These are phyloP conservation scores for Dalbergia oliveri DNA, from an alignment of 306 rosid genomes.

Conservation along the genomic window DNA sequence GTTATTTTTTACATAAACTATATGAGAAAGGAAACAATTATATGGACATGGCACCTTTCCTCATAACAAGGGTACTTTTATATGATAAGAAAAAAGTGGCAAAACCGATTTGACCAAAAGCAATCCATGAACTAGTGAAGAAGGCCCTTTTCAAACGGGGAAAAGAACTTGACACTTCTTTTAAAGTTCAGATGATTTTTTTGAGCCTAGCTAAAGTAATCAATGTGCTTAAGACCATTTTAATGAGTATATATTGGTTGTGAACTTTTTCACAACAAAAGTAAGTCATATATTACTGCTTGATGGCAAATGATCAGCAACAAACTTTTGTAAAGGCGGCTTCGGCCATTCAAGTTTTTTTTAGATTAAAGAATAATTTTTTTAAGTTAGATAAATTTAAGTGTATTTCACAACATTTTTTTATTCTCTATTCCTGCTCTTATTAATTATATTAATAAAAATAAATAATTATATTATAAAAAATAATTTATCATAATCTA, in stretches of 20 bases:
- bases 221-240: slow-evolving; percentile 4
- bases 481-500: too few relatives aligned
- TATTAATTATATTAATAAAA: too few relatives aligned
- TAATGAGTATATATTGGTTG: not conserved
- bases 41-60: slow-evolving; percentile 19
- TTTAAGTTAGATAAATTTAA: too few relatives aligned
- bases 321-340: not conserved
- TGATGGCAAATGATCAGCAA: not conserved
- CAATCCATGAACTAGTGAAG: not conserved
- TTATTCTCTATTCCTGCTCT: too few relatives aligned
- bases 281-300: not conserved
- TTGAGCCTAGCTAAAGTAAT: slow-evolving; percentile 46
- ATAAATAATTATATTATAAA: too few relatives aligned
- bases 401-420: too few relatives aligned
- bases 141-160: slow-evolving; percentile 1
- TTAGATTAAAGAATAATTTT: too few relatives aligned
- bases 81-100: slow-evolving; percentile 8
- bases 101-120: slow-evolving; percentile 30
- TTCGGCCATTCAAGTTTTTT: not conserved
- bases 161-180: slow-evolving; percentile 23
- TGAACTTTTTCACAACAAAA: slow-evolving; percentile 15
- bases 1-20: not conserved
- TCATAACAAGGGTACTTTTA: slow-evolving; percentile 22
- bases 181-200: slow-evolving; percentile 16
- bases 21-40: not conserved